A percentile compares a stretch with the other conserved stretches of the same genome.
phyloP scores from a whole-genome alignment of 805 yeast genomes.

The Schwanniomyces pseudopolymorphus region DNA sequence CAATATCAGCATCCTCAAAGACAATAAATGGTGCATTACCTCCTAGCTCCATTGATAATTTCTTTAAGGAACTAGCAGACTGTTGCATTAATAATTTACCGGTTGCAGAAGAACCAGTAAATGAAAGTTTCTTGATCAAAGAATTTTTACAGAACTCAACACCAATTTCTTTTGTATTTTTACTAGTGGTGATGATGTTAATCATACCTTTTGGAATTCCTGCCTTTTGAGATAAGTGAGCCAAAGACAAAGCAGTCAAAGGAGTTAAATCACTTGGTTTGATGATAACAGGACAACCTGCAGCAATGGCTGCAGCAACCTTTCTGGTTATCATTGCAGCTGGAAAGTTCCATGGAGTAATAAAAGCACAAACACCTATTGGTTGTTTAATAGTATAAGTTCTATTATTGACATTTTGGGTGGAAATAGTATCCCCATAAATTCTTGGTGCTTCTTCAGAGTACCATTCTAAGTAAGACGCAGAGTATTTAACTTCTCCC shows the following conservation, averaged over 20 bases:
- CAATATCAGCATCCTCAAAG: slow-evolving; percentile 48
- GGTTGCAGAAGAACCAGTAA: slow-evolving; percentile 54
- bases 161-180: slow-evolving; percentile 13
- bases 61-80: slow-evolving; percentile 43
- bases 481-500: slow-evolving; percentile 58
- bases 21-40: slow-evolving; percentile 51
- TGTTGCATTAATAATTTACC: slow-evolving; percentile 42
- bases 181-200: slow-evolving; percentile 46
- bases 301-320: slow-evolving; percentile 45
- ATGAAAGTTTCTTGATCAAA: slow-evolving; percentile 50
- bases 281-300: slow-evolving; percentile 48
- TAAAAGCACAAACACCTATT: slow-evolving; percentile 52
- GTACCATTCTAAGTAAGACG: slow-evolving; percentile 58
- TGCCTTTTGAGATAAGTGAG: slow-evolving; percentile 44
- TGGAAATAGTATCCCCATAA: slow-evolving; percentile 64
- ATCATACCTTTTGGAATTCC: slow-evolving; percentile 48
- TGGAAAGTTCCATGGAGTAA: slow-evolving; percentile 55
- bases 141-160: slow-evolving; percentile 7
- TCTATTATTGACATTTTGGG: slow-evolving; percentile 52
- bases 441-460: slow-evolving; percentile 74
- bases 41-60: slow-evolving; percentile 52
- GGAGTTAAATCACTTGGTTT: slow-evolving; percentile 54
- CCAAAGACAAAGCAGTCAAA: slow-evolving; percentile 43
- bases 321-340: slow-evolving; percentile 53
- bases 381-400: slow-evolving; percentile 34